A percentile compares a stretch with the other conserved stretches of the same genome.
These are phyloP conservation scores for Mariannaea elegans DNA, from an alignment of 2,329 filamentous ascomycete genomes.

Conservation along the genomic window DNA sequence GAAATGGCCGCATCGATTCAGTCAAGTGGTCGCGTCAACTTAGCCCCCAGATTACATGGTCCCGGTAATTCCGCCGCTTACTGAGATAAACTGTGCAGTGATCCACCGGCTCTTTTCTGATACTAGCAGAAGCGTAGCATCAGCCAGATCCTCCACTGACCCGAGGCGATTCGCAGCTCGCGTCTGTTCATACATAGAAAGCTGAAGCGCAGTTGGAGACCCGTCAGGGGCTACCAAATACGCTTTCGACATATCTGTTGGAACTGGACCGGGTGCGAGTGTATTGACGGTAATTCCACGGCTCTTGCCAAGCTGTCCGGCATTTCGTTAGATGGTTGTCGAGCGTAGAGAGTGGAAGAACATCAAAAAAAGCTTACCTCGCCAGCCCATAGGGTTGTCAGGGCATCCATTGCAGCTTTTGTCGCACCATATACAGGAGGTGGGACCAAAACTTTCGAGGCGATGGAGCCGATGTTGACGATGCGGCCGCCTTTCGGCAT, in stretches of 20 bases:
- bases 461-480: slow-evolving; percentile 45
- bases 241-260: slow-evolving; percentile 41
- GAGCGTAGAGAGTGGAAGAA: not conserved
- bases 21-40: no score
- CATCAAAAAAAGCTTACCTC: slow-evolving; percentile 34
- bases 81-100: slow-evolving; percentile 51
- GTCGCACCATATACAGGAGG: slow-evolving; percentile 39
- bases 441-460: slow-evolving; percentile 32
- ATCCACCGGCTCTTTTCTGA: slow-evolving; percentile 53
- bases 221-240: slow-evolving; percentile 15
- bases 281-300: slow-evolving; percentile 53
- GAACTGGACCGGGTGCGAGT: slow-evolving; percentile 47
- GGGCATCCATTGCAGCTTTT: slow-evolving; percentile 44
- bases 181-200: slow-evolving; percentile 34
- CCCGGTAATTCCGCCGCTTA: slow-evolving; percentile 45
- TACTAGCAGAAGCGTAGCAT: slow-evolving; percentile 49
- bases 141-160: slow-evolving; percentile 36
- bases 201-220: slow-evolving; percentile 23
- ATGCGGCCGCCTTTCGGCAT: slow-evolving; percentile 48
- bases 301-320: slow-evolving; percentile 38
- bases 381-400: slow-evolving; percentile 40
- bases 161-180: slow-evolving; percentile 45
- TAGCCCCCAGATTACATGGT: slow-evolving; percentile 12
- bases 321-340: not conserved
- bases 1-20: no score